phyloP scores from a whole-genome alignment of 2,329 filamentous ascomycete genomes.

The Stromatinia cepivora region DNA sequence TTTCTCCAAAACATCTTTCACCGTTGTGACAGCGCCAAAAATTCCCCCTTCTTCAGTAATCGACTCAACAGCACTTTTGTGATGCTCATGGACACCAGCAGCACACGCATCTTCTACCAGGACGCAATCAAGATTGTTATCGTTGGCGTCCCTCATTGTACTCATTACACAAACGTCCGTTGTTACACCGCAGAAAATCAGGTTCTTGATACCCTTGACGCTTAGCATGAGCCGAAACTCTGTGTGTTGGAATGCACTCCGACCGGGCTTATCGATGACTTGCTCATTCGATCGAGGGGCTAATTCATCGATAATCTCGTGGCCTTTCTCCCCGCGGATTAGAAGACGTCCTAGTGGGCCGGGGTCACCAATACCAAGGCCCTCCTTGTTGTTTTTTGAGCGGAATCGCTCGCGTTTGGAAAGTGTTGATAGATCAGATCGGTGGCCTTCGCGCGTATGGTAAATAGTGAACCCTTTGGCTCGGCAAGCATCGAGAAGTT shows the following conservation, averaged over 20 bases:
- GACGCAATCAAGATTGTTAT: slow-evolving; percentile 41
- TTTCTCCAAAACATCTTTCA: background rate
- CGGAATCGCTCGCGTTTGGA: slow-evolving; percentile 54
- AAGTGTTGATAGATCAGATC: slow-evolving; percentile 56
- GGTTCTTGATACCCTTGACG: slow-evolving; percentile 40
- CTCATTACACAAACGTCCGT: slow-evolving; percentile 43
- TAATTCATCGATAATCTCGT: slow-evolving; percentile 53
- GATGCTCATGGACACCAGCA: slow-evolving; percentile 36
- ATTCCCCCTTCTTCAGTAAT: slow-evolving; percentile 42
- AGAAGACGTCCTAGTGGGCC: slow-evolving; percentile 60
- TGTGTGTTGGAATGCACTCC: slow-evolving; percentile 44
- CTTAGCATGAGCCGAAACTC: slow-evolving; percentile 41
- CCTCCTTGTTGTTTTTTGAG: slow-evolving; percentile 52
- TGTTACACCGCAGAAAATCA: slow-evolving; percentile 42
- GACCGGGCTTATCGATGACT: slow-evolving; percentile 42
- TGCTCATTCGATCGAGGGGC: slow-evolving; percentile 36
- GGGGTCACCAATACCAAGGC: slow-evolving; percentile 51
- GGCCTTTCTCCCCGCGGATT: slow-evolving; percentile 57
- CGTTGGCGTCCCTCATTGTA: slow-evolving; percentile 43
- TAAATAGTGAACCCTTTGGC: slow-evolving; percentile 46
- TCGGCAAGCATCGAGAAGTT: slow-evolving; percentile 47
- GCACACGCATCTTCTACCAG: slow-evolving; percentile 40
- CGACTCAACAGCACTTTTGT: slow-evolving; percentile 38
- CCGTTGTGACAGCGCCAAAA: slow-evolving; percentile 40
- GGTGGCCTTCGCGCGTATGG: slow-evolving; percentile 55